Evolutionary conservation across 805 yeast species (phyloP), one percentile per base, ranked within the genome.

Genomic region (Nematodospora valgi): DNA sequence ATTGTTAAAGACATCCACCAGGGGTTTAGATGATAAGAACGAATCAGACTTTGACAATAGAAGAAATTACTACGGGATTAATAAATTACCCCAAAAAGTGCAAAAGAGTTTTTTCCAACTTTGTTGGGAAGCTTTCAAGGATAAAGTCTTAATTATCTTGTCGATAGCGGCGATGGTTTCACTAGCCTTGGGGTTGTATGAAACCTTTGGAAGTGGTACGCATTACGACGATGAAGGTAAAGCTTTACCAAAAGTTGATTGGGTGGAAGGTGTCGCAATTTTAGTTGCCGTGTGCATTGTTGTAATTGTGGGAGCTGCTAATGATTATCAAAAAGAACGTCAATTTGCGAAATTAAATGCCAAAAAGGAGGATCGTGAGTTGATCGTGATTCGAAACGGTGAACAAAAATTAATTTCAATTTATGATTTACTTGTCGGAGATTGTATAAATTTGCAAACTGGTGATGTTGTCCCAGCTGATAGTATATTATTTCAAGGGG

Each of bases 191-290:
- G 99, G 98, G 0, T 68, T 93, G 6, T 93, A 93, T 56, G 95
- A 93, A 60, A 80, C 95, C 2, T 83, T 88, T 63, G 96, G 94
- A 27, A 85, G 84, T 45, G 88, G 82, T 0, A 70, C 86, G 0
- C 78, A 77, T 52, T 75, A 74, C 48, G 96, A 91, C 56, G 78
- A 74, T 5, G 86, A 86, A 44, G 95, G 96, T 18, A 70, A 77
- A 15, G 68, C 77, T 14, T 58, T 79, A 37, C 96, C 97, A 12
- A 76, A 80, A 49, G 94, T 93, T 21, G 96, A 91, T 51, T 93
- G 98, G 97, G 96, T 94, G 31, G 99, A 93, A 67, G 99, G 99
- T 48, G 95, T 89, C 24, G 99, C 98, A 26, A 93, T 93, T 54
- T 76, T 93, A 47, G 83, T 83, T 4, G 99, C 99, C 14, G 85